Conservation (phyloP, 257 asterid genomes). For the Solanum etuberosum region DNA sequence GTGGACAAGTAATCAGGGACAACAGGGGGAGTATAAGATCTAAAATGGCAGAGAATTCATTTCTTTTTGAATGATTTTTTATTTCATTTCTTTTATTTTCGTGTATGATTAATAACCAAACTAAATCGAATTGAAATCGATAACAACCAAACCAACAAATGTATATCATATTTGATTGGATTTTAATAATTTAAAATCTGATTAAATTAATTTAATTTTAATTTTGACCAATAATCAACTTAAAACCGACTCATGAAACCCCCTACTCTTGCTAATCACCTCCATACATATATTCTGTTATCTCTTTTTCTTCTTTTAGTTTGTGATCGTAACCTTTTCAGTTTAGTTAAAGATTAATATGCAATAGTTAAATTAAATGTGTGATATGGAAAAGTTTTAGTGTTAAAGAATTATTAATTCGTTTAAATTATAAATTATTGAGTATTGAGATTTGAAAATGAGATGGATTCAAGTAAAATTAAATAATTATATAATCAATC, state of each 20-base stretch:
- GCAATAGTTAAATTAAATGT: not conserved
- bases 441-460: not conserved
- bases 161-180: too few relatives aligned
- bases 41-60: not conserved
- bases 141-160: not conserved
- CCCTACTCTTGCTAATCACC: not conserved
- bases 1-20: too few relatives aligned
- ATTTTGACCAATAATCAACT: not conserved
- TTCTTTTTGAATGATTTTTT: not conserved
- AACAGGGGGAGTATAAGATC: too few relatives aligned
- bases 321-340: not conserved
- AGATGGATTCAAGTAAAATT: not conserved
- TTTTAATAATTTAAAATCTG: too few relatives aligned
- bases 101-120: too few relatives aligned
- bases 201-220: too few relatives aligned
- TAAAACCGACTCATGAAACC: not conserved
- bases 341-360: not conserved
- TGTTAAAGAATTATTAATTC: not conserved
- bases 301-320: not conserved
- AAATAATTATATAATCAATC: too few relatives aligned
- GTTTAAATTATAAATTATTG: not conserved
- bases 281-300: too few relatives aligned
- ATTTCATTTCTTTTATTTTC: too few relatives aligned
- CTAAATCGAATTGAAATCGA: not conserved
- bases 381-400: not conserved